Percentiles rank a stretch among this genome's conserved stretches.
Evolutionary conservation across 768 basidiomycete species (phyloP).

Genomic region (Filobasidium wieringae): DNA sequence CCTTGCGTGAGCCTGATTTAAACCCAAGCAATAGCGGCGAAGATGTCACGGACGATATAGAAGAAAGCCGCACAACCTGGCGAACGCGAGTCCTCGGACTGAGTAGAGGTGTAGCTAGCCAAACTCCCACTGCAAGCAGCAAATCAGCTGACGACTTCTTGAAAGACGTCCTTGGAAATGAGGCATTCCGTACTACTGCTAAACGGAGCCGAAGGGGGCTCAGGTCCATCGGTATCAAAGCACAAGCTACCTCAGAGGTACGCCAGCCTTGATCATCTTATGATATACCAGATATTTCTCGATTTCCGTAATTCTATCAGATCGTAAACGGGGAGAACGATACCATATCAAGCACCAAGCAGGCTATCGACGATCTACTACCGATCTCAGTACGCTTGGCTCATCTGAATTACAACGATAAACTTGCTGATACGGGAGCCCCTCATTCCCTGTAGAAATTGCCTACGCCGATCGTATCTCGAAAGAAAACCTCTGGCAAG

Average conservation of each 20-base stretch:
- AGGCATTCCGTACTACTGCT: constrained; percentile 29
- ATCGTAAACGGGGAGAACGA: too few relatives aligned
- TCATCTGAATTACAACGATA: neutral
- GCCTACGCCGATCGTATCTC: constrained; percentile 7
- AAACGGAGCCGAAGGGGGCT: constrained; percentile 29
- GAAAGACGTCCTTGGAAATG: constrained; percentile 25
- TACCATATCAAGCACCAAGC: too few relatives aligned
- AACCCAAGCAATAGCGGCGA: neutral
- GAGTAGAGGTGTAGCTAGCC: constrained; percentile 63
- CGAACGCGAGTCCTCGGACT: constrained; percentile 72
- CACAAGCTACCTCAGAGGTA: too few relatives aligned
- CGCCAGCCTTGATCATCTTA: too few relatives aligned
- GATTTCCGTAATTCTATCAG: too few relatives aligned
- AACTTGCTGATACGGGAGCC: constrained; percentile 54
- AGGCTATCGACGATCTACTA: constrained; percentile 68
- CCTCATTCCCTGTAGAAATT: constrained; percentile 39
- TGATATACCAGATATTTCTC: too few relatives aligned
- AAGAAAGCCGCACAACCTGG: constrained; percentile 36
- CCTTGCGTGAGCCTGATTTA: constrained; percentile 2
- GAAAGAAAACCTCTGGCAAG: constrained; percentile 45
- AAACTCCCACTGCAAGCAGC: too few relatives aligned
- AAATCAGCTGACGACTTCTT: constrained; percentile 36
- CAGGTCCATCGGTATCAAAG: too few relatives aligned
- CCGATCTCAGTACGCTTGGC: constrained; percentile 42
- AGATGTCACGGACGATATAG: constrained; percentile 1